phyloP scores from a whole-genome alignment of 2,329 filamentous ascomycete species.

The Berkeleyomyces rouxiae region DNA sequence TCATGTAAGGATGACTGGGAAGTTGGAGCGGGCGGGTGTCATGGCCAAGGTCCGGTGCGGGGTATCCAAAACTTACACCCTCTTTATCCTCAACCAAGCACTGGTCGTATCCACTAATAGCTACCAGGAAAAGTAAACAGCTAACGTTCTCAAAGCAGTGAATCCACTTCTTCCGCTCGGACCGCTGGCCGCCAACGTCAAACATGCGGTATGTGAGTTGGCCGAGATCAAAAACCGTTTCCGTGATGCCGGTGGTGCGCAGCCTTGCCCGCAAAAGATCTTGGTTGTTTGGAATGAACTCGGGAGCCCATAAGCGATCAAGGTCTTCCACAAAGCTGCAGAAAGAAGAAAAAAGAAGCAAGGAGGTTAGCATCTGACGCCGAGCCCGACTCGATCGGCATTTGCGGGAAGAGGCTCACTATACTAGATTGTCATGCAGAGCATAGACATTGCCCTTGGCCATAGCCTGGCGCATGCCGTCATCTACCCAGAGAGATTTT shows the following conservation, averaged over 20 bases:
- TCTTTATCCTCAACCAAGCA: constrained; percentile 93
- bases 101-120: constrained; percentile 92
- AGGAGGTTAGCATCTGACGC: background rate
- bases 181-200: constrained; percentile 81
- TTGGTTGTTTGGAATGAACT: constrained; percentile 82
- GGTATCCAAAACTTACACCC: constrained; percentile 46
- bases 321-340: constrained; percentile 66
- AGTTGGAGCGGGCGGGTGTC: too few species aligned
- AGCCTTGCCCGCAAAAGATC: constrained; percentile 82
- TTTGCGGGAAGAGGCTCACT: constrained; percentile 40
- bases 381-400: background rate
- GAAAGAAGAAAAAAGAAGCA: background rate
- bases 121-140: constrained; percentile 80
- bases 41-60: too few species aligned
- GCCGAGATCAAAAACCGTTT: constrained; percentile 83
- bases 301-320: constrained; percentile 56
- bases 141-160: constrained; percentile 93
- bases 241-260: constrained; percentile 87
- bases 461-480: constrained; percentile 73
- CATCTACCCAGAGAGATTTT: constrained; percentile 68
- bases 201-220: constrained; percentile 95
- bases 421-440: constrained; percentile 84
- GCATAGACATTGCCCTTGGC: constrained; percentile 91
- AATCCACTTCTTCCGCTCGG: constrained; percentile 94
- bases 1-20: too few species aligned